Evolutionary conservation across 202 grass and related monocot species (phyloP).

Genomic region (Miscanthus sacchariflorus): DNA sequence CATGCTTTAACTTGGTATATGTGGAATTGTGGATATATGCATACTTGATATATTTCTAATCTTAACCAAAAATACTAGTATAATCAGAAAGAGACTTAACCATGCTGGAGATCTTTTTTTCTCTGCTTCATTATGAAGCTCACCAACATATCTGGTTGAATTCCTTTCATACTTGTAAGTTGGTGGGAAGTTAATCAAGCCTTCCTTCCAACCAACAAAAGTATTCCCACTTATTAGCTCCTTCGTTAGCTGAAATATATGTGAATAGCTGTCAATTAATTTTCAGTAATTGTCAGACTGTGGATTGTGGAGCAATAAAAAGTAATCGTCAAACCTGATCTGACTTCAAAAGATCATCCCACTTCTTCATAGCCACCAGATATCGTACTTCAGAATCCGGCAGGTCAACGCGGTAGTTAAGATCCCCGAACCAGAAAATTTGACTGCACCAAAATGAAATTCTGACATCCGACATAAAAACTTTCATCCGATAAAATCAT

Average conservation of each 20-base stretch:
- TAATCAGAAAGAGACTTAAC: conserved; percentile 48
- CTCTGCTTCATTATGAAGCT: conserved; percentile 51
- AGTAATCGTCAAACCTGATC: conserved; percentile 66
- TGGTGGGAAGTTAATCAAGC: conserved; percentile 63
- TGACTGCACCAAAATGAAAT: conserved; percentile 55
- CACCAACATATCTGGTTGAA: conserved; percentile 64
- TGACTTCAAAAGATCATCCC: conserved; percentile 67
- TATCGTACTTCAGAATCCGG: conserved; percentile 57
- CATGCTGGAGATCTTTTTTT: conserved; percentile 79
- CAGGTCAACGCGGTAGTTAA: conserved; percentile 72
- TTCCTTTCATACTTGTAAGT: conserved; percentile 78
- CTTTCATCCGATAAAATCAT: not conserved
- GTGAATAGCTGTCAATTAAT: conserved; percentile 15
- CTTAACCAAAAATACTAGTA: not conserved
- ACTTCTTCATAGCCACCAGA: conserved; percentile 44
- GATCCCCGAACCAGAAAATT: conserved; percentile 83
- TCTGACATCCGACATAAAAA: no score
- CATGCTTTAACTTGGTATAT: not conserved
- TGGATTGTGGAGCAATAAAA: not conserved
- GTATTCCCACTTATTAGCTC: conserved; percentile 65
- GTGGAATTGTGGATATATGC: not conserved
- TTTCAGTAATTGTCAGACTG: not conserved
- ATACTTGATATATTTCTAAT: not conserved
- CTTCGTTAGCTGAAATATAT: conserved; percentile 62
- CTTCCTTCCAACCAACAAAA: conserved; percentile 75